These are phyloP conservation scores for Gremmenia infestans DNA, from an alignment of 2,329 filamentous ascomycete species.

Conservation along the genomic window DNA sequence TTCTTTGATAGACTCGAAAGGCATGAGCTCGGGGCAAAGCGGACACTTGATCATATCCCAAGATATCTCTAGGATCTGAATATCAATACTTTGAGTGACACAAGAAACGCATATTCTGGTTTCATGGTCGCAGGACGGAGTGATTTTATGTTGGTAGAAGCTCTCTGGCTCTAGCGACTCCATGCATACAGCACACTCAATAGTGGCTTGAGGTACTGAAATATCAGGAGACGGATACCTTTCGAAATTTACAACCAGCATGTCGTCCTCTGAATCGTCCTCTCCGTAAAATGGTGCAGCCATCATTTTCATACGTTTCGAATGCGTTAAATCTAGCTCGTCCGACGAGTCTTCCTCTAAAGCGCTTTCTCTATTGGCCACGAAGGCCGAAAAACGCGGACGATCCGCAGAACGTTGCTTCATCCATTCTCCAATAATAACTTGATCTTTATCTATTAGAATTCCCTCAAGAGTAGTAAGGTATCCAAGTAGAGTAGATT, in stretches of 20 bases:
- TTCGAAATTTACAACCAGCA: background rate
- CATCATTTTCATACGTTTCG: too few relatives aligned
- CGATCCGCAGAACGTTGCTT: too few relatives aligned
- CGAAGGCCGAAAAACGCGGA: too few relatives aligned
- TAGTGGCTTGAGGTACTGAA: background rate
- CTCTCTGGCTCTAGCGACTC: background rate
- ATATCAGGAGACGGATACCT: background rate
- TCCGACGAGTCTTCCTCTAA: too few relatives aligned
- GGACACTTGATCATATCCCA: constrained; percentile 49
- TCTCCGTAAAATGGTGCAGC: background rate
- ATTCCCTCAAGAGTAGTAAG: too few relatives aligned
- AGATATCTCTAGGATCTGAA: constrained; percentile 14
- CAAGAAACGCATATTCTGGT: constrained; percentile 11
- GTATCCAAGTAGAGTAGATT: too few relatives aligned
- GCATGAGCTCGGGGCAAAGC: constrained; percentile 42
- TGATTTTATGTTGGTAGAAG: background rate
- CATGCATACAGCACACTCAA: background rate
- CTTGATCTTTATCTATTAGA: too few relatives aligned
- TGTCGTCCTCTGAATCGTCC: background rate
- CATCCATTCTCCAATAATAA: too few relatives aligned
- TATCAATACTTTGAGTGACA: constrained; percentile 4
- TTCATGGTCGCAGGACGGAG: constrained; percentile 10
- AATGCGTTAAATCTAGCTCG: too few relatives aligned
- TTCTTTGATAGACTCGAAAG: constrained; percentile 40
- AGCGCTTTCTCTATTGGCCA: too few relatives aligned